These are phyloP conservation scores for Citrus sp. DNA, from an alignment of 345 rosid species.

Conservation along the genomic window DNA sequence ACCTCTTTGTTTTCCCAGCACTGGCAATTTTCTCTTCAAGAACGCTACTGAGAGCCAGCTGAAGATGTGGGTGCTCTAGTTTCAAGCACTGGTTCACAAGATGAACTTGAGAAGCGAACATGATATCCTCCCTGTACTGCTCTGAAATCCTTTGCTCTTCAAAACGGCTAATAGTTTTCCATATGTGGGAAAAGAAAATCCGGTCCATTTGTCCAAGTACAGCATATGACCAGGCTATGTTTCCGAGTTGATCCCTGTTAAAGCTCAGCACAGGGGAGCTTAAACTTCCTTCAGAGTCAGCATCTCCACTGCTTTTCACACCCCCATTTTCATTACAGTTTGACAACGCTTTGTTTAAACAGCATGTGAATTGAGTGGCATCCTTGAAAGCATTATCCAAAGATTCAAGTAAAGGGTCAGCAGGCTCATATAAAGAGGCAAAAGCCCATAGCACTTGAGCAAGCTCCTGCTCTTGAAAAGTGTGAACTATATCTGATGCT, in stretches of 20 bases:
- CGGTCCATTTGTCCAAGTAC: conserved; percentile 71
- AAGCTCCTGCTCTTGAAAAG: conserved; percentile 79
- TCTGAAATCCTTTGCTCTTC: conserved; percentile 86
- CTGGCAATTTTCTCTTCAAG: conserved; percentile 65
- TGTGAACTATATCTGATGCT: conserved; percentile 46
- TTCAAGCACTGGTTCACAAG: conserved; percentile 84
- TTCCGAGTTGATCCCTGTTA: conserved; percentile 82
- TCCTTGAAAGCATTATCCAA: conserved; percentile 56
- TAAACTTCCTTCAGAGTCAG: conserved; percentile 22
- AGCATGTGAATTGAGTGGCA: conserved; percentile 47
- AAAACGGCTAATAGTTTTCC: conserved; percentile 53
- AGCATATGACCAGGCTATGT: conserved; percentile 96
- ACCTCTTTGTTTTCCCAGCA: conserved; percentile 80
- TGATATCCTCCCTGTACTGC: conserved; percentile 79
- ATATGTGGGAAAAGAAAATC: conserved; percentile 60
- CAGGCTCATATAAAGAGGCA: conserved; percentile 76
- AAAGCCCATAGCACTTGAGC: conserved; percentile 92
- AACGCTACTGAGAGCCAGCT: conserved; percentile 42
- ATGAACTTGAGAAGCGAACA: conserved; percentile 89
- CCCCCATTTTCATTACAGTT: conserved; percentile 9
- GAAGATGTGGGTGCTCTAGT: conserved; percentile 76
- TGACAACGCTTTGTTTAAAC: conserved; percentile 24
- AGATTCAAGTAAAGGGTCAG: conserved; percentile 62
- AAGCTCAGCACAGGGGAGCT: conserved; percentile 51
- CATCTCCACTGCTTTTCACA: conserved; percentile 22